phyloP scores from a whole-genome alignment of 2,329 filamentous ascomycete genomes.

The Hypomyces perniciosus region DNA sequence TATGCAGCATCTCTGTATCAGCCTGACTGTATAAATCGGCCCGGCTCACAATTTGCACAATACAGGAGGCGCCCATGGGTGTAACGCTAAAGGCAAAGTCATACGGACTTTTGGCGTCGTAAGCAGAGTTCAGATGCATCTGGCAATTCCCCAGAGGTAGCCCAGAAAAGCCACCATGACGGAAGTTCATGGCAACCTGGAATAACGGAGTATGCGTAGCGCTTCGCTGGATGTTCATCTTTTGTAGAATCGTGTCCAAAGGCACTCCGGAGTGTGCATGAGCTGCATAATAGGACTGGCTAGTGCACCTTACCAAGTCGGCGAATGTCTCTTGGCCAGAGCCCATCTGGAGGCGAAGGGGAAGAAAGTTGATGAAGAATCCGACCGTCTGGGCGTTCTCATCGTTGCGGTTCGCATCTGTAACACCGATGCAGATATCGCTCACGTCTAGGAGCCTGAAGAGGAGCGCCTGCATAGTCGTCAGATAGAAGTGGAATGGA shows the following conservation, averaged over 20 bases:
- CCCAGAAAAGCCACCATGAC: conserved; percentile 25
- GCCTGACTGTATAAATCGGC: too few species aligned
- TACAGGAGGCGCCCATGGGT: too few species aligned
- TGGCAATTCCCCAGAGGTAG: conserved; percentile 19
- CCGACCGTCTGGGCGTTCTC: conserved; percentile 30
- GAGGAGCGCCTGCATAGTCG: conserved; percentile 31
- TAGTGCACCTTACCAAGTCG: conserved; percentile 15
- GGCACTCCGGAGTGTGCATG: conserved; percentile 37
- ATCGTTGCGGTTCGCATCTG: conserved; percentile 28
- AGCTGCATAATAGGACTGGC: conserved; percentile 20
- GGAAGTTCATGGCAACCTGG: conserved; percentile 43
- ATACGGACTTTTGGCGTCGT: conserved; percentile 13
- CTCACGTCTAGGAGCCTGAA: conserved; percentile 20
- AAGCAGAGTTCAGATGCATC: conserved; percentile 15
- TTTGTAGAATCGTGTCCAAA: conserved; percentile 39
- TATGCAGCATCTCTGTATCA: too few species aligned
- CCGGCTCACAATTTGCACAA: too few species aligned
- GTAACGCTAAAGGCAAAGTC: too few species aligned
- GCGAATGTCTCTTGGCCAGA: conserved; percentile 15
- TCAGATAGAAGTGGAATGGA: conserved; percentile 42
- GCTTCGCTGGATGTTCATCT: conserved; percentile 35
- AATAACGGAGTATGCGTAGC: conserved; percentile 37
- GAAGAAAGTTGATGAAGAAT: conserved; percentile 39
- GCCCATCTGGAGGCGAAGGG: conserved; percentile 30
- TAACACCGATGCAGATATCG: conserved; percentile 39